Conservation (phyloP, 2,329 filamentous ascomycete species). For the Colletotrichum tamarilloi region DNA sequence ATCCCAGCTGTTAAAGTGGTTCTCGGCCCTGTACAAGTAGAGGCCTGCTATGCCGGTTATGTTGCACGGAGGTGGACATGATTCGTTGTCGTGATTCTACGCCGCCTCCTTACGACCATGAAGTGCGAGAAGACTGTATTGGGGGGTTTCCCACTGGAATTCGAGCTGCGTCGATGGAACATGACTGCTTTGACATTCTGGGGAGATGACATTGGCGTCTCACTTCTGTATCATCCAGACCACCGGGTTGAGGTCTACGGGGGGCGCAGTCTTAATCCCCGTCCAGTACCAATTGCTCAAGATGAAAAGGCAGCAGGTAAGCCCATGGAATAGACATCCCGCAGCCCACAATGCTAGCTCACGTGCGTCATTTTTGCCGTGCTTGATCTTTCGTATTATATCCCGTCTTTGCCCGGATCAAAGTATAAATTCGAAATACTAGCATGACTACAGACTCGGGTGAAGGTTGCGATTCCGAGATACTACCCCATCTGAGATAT, state of each 20-base stretch:
- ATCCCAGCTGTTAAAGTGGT: too few species aligned
- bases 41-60: neutral
- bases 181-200: neutral
- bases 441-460: too few species aligned
- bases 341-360: too few species aligned
- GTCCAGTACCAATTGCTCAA: too few species aligned
- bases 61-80: neutral
- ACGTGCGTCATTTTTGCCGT: too few species aligned
- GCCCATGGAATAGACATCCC: too few species aligned
- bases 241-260: neutral
- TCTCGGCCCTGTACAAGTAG: neutral
- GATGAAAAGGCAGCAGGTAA: too few species aligned
- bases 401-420: too few species aligned
- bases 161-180: neutral
- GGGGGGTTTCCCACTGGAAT: neutral
- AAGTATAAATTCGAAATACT: too few species aligned
- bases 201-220: neutral
- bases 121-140: neutral
- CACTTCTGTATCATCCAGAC: neutral
- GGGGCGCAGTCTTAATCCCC: neutral
- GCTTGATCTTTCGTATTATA: too few species aligned
- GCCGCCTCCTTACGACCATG: neutral
- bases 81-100: neutral
- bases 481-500: too few species aligned
- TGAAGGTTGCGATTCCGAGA: too few species aligned